Evolutionary conservation across 202 grass and related monocot species (phyloP), one percentile per base, ranked within the genome.

Genomic region (Zoysia matrella): DNA sequence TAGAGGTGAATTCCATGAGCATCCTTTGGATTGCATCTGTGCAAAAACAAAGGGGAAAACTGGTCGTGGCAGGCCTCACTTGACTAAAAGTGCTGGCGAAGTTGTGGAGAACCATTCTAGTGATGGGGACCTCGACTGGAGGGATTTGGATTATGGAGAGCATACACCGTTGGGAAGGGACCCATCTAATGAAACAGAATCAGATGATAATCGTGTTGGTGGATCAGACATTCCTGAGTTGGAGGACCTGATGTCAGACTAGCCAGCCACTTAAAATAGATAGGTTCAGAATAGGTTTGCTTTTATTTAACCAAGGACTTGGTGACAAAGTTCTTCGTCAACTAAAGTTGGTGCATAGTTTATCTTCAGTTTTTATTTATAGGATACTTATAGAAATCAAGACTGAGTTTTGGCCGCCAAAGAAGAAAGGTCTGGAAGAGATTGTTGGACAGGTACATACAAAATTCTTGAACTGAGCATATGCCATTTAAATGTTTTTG

Each of bases 1-100:
- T 65, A 91, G 88, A 75, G 96, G 96, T 12, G 93, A 92, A 88
- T 99, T 99, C 72, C 93, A 99, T 73, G 96, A 99, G 74, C 81
- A 99, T 61, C 96, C 93, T 58, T 79, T 85, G 60, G 85, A 87
- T 80, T 99, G 96, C 63, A 90, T 99, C 81, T 99, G 96, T 60
- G 75, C 89, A 83, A 93, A 53, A 79, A 52, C 79, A 43, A 78
- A 81, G n/a, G 75, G 69, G 55, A 87, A 58, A 74, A 71, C 40
- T 60, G 74, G 48, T 52, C 78, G 49, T 69, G 74, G 8, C 45
- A 91, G 80, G 63, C 47, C 60, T 43, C 52, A 75, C 52, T 69
- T 69, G 51, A 85, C 65, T 30, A 91, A 43, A 49, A 55, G 4
- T 80, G 60, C 30, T 75, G 73, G 77, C 62, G 80, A 79, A 67